Base-by-base conservation (phyloP, 352 stramenopile species). In the Chrysophaeum taylorii region DNA sequence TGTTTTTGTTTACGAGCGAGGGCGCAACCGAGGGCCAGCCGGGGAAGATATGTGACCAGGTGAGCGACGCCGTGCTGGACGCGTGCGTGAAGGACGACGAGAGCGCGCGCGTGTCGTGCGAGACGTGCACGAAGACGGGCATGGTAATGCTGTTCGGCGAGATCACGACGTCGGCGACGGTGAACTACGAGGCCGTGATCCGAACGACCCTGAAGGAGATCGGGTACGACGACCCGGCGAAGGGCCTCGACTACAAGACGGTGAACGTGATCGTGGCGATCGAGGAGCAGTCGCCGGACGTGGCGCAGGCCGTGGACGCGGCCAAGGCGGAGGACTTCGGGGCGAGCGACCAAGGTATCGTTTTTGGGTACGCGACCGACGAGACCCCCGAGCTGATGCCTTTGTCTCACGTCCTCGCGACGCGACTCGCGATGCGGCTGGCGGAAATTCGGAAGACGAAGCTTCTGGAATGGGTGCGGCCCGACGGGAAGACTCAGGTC, bases 81-180 rank as follows among this genome's bases (percentile, higher is more conserved):
- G 95, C 95, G 70, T 99, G 95, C 82, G 84, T 99, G 60, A 84
- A 88, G 9, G 92, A 98, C 77, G 95, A 99, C 82, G 92, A 95
- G 33, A 88, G 94, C 75, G 97, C 94, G 69, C 95, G 95, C 79
- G 94, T 99, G 31, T 94, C 95, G 25, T 98, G 93, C 71, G 95
- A 99, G 85, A 98, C 94, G 37, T 97, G 92, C 83, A 94, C 90
- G 75, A 99, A 99, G 87, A 98, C 94, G 1, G 94, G 93, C 78
- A 98, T 99, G 88, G 93, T 99, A 72, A 99, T 99, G 93, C 97
- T 99, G 77, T 98, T 99, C 78, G 95, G 95, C 70, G 95, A 99
- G 87, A 99, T 99, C 81, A 98, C 92, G 72, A 98, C 94, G 67
- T 95, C 94, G 76, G 93, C 94, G 64, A 48, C 41, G 41, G 12